Conservation (phyloP, 1,284 basidiomycete species). For the Acaromyces ingoldii region DNA sequence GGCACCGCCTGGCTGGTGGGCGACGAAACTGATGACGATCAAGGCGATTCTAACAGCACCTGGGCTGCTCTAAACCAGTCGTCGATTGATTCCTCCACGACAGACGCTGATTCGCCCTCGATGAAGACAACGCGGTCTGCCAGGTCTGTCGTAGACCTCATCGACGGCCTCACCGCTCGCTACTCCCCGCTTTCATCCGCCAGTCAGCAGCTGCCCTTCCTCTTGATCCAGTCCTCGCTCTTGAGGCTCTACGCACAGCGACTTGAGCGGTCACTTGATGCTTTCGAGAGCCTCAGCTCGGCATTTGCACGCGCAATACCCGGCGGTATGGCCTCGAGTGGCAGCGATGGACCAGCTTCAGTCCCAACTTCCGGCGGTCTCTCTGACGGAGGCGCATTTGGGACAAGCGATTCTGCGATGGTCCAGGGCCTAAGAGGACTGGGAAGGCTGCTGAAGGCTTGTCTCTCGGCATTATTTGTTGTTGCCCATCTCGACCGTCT, state of each 20-base stretch:
- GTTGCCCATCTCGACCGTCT: slow-evolving; percentile 30
- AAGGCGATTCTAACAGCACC: slow-evolving; percentile 2
- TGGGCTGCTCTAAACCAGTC: slow-evolving; percentile 3
- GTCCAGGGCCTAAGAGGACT: slow-evolving; percentile 43
- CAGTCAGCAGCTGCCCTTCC: slow-evolving; percentile 72
- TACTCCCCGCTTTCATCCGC: slow-evolving; percentile 78
- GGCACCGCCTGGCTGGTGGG: slow-evolving; percentile 79
- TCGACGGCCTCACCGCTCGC: slow-evolving; percentile 61
- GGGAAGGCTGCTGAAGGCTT: slow-evolving; percentile 38
- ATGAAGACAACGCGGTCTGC: slow-evolving; percentile 36
- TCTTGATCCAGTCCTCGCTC: slow-evolving; percentile 79
- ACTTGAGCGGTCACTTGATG: slow-evolving; percentile 77
- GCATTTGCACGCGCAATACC: slow-evolving; percentile 83
- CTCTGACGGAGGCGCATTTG: slow-evolving; percentile 7
- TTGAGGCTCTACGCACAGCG: slow-evolving; percentile 71
- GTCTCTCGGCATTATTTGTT: slow-evolving; percentile 32
- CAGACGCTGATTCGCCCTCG: background rate
- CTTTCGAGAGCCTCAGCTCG: slow-evolving; percentile 83
- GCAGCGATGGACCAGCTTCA: background rate
- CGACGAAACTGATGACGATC: slow-evolving; percentile 57
- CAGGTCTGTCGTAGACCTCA: slow-evolving; percentile 22
- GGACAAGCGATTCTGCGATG: slow-evolving; percentile 28
- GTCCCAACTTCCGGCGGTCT: background rate
- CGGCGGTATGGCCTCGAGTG: slow-evolving; percentile 57
- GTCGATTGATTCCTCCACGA: background rate